Conservation (phyloP, 2,329 filamentous ascomycete species). For the Claviceps lovelessii region DNA sequence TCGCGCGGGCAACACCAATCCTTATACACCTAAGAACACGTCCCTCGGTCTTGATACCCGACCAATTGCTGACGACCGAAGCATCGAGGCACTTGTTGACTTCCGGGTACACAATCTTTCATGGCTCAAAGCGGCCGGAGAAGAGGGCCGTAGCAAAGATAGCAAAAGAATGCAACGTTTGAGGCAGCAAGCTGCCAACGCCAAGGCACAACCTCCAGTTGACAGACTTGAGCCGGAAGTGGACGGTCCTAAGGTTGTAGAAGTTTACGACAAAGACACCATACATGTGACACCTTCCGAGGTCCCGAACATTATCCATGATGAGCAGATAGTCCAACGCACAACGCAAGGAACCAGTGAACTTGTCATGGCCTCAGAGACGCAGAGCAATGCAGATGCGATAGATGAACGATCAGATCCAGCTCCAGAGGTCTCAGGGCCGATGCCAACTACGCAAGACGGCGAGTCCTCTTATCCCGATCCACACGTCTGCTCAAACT, state of each 20-base stretch:
- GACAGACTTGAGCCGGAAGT: constrained; percentile 14
- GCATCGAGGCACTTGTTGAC: constrained; percentile 79
- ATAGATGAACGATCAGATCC: background rate
- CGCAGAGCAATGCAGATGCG: background rate
- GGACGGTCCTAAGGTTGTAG: constrained; percentile 8
- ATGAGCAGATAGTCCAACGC: background rate
- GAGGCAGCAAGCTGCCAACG: constrained; percentile 40
- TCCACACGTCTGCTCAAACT: constrained; percentile 29
- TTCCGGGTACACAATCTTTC: constrained; percentile 77
- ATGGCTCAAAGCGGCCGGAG: constrained; percentile 55
- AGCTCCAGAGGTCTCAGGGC: background rate
- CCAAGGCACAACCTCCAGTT: constrained; percentile 35
- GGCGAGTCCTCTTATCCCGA: constrained; percentile 31
- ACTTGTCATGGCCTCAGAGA: background rate
- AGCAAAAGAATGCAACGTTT: constrained; percentile 43
- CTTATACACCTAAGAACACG: constrained; percentile 78
- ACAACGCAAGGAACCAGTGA: background rate
- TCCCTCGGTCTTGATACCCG: constrained; percentile 83
- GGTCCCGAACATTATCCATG: background rate
- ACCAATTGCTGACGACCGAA: constrained; percentile 78
- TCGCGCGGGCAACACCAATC: constrained; percentile 47
- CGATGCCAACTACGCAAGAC: constrained; percentile 6
- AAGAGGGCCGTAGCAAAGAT: constrained; percentile 42
- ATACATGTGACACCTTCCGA: background rate
- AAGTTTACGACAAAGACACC: background rate